phyloP scores from a whole-genome alignment of 441 rosid genomes.

The Biscutella auriculata region DNA sequence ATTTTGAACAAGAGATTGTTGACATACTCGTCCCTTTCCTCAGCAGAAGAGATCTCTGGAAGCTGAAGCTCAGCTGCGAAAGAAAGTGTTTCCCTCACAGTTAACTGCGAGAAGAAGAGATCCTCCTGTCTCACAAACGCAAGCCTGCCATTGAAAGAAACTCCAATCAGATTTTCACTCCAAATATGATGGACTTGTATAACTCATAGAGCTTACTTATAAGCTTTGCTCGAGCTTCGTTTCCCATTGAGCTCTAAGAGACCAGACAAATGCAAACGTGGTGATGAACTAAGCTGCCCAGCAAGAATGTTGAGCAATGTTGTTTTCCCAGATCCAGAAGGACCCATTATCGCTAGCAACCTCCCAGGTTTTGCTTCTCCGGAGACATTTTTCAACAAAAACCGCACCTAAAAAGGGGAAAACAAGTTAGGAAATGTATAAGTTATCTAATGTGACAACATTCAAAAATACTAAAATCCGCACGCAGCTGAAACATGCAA shows the following conservation, averaged over 20 bases:
- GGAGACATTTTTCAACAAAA: conserved; percentile 60
- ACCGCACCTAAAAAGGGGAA: conserved; percentile 41
- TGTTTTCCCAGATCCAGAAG: conserved; percentile 94
- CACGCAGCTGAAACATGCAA: conserved; percentile 6
- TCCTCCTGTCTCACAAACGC: conserved; percentile 92
- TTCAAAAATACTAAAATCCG: too few species aligned
- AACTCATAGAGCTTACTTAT: conserved; percentile 35
- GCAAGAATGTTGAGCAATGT: conserved; percentile 84
- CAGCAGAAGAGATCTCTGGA: conserved; percentile 43
- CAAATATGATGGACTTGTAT: neutral
- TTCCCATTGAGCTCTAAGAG: conserved; percentile 77
- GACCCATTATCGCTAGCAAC: conserved; percentile 88
- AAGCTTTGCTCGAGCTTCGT: conserved; percentile 47
- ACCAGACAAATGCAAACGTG: conserved; percentile 66
- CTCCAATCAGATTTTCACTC: neutral
- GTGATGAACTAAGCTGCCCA: conserved; percentile 60
- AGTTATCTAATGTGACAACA: neutral
- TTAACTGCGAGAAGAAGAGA: conserved; percentile 88
- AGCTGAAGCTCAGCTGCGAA: conserved; percentile 91
- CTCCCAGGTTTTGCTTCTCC: conserved; percentile 95
- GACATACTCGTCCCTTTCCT: conserved; percentile 78
- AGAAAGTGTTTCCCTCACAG: conserved; percentile 83
- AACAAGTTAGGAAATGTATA: neutral
- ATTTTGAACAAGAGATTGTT: conserved; percentile 59
- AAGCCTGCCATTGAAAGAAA: conserved; percentile 38